Base-by-base conservation (phyloP, 2,329 filamentous ascomycete species). In the Erysiphe neolycopersici region DNA sequence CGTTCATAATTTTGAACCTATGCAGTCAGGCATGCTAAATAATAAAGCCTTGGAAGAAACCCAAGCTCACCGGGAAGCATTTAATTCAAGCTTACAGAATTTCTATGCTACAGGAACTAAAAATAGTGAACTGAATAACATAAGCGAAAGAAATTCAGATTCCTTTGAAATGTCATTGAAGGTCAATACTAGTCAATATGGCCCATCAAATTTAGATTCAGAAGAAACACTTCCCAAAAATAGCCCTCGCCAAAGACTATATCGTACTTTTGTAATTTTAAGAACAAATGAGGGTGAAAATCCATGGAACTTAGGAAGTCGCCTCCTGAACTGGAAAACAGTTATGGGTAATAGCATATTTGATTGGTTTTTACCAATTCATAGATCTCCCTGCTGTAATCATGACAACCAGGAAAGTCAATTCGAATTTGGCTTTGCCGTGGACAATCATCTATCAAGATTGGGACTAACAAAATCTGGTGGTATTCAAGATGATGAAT, bases 331-430 rank as follows among this genome's bases (percentile, higher is more conserved):
- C 54, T 76, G 84, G 61, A 71, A 73, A 49, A 69, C 76, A 13
- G 71, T 94, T 19, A 83, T 98, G 75, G 87, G 87, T 0, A 61
- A 68, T 40, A 69, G 61, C 17, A 49, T 74, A 2, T 47, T 76
- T 13, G 79, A 93, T 47, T 95, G 85, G 85, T 54, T 93, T 12
- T 60, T 93, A 1, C 87, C 87, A 0, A 57, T 92, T 31, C 71
- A 65, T 45, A 66, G 70, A 46, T 83, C 79, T 4, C 87, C 87
- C 0, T 87, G 79, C 57, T 68, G 68, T 42, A 68, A 70, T 43
- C 79, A 85, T 52, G 72, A 73, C 40, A 68, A 65, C 50, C 64
- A 65, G 46, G 66, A 69, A 47, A 76, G 79, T 52, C 71, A 80
- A 45, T 91, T 79, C 55, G 65, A 68, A 13, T 63, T 80, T 52